phyloP scores from a whole-genome alignment of 768 basidiomycete species.

The Lepiota venenata region DNA sequence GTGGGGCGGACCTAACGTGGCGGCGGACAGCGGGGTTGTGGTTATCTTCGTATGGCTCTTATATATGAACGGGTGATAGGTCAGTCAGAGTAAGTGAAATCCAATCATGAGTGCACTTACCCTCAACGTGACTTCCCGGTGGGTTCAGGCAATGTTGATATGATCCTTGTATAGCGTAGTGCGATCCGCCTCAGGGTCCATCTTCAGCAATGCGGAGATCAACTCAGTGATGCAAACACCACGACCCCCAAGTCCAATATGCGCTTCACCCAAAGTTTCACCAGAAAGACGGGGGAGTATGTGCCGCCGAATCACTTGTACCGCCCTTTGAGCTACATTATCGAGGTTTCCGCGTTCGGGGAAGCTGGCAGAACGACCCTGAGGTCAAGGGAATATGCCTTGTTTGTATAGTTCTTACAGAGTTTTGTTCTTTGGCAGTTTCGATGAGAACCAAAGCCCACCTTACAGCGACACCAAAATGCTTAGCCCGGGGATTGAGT shows the following conservation, averaged over 20 bases:
- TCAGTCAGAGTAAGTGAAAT: background rate
- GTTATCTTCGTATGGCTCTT: background rate
- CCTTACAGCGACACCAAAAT: conserved; percentile 76
- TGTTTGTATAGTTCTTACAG: conserved; percentile 45
- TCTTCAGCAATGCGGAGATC: conserved; percentile 47
- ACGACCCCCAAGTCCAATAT: conserved; percentile 72
- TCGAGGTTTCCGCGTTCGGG: conserved; percentile 66
- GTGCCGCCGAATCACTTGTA: conserved; percentile 45
- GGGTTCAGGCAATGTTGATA: conserved; percentile 73
- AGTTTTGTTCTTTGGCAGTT: conserved; percentile 25
- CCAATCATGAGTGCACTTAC: conserved; percentile 20
- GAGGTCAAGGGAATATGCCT: conserved; percentile 51
- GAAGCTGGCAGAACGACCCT: conserved; percentile 47
- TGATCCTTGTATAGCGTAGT: conserved; percentile 43
- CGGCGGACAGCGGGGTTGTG: background rate
- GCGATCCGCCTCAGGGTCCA: conserved; percentile 43
- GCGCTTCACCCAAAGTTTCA: conserved; percentile 22
- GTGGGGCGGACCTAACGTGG: conserved; percentile 1
- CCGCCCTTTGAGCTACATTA: conserved; percentile 56
- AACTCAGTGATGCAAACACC: conserved; percentile 68
- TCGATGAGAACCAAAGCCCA: conserved; percentile 38
- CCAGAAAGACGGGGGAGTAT: conserved; percentile 55
- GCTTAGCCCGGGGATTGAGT: conserved; percentile 61
- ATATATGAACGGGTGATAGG: too few relatives aligned
- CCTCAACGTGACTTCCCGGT: conserved; percentile 45